A percentile compares a stretch with the other conserved stretches of the same genome.
Evolutionary conservation across 2,329 filamentous ascomycete genomes (phyloP).

Genomic region (Passalora sequoiae): DNA sequence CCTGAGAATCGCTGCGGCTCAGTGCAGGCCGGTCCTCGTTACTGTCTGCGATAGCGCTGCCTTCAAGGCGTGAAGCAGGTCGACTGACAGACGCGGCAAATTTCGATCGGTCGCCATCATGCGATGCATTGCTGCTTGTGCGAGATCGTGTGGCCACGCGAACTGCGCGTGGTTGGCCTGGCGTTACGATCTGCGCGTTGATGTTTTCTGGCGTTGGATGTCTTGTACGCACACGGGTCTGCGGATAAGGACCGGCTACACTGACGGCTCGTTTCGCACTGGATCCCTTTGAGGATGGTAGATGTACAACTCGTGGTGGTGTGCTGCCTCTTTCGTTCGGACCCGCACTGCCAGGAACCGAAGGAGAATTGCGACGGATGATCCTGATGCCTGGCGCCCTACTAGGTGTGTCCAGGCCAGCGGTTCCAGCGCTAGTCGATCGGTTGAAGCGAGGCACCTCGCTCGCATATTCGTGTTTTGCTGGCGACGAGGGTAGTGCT

Average conservation of each 20-base stretch:
- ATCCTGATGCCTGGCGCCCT: slow-evolving; percentile 34
- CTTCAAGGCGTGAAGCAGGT: slow-evolving; percentile 29
- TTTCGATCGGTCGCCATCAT: slow-evolving; percentile 26
- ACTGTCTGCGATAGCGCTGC: slow-evolving; percentile 15
- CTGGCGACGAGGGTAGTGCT: slow-evolving; percentile 55
- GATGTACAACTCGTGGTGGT: slow-evolving; percentile 34
- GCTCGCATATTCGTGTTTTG: slow-evolving; percentile 42
- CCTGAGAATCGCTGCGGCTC: slow-evolving; percentile 34
- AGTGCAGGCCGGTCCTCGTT: slow-evolving; percentile 20
- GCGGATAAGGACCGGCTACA: slow-evolving; percentile 31
- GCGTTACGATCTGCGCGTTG: slow-evolving; percentile 33
- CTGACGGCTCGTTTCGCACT: slow-evolving; percentile 31
- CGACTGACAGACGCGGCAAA: slow-evolving; percentile 26
- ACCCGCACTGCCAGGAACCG: slow-evolving; percentile 19
- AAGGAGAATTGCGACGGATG: slow-evolving; percentile 33
- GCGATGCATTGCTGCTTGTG: slow-evolving; percentile 34
- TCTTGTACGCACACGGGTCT: slow-evolving; percentile 24
- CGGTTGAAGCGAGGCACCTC: slow-evolving; percentile 26
- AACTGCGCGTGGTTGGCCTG: slow-evolving; percentile 32
- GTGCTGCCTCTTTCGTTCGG: slow-evolving; percentile 24
- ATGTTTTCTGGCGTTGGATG: slow-evolving; percentile 31
- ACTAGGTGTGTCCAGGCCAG: slow-evolving; percentile 34
- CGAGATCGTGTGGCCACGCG: slow-evolving; percentile 27
- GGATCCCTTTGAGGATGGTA: slow-evolving; percentile 26
- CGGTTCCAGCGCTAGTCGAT: slow-evolving; percentile 25